Conservation (phyloP, 192 early-diverging fungal genomes). For the Coemansia sp. region DNA sequence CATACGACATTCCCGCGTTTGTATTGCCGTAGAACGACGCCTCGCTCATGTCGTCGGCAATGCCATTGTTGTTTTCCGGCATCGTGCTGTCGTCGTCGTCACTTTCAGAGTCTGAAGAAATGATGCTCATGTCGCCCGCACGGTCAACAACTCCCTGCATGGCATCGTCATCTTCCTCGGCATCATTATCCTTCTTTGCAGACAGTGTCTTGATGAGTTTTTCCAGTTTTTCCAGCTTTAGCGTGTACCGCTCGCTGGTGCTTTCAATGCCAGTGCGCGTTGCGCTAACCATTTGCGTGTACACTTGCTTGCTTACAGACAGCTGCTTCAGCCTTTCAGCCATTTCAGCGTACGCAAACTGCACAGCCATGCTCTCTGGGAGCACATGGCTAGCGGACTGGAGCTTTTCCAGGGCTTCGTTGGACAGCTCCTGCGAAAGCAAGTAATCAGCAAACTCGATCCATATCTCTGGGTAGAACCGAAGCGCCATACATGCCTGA, state of each 20-base stretch:
- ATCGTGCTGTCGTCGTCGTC: constrained; percentile 20
- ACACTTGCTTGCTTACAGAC: constrained; percentile 57
- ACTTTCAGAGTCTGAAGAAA: constrained; percentile 24
- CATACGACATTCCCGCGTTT: constrained; percentile 17
- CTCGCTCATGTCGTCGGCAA: constrained; percentile 52
- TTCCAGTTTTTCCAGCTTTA: constrained; percentile 25
- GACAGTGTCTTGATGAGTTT: constrained; percentile 32
- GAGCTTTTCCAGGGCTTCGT: constrained; percentile 36
- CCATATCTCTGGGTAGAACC: constrained; percentile 92
- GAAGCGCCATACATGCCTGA: constrained; percentile 77
- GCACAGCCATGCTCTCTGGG: constrained; percentile 61
- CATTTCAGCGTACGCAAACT: constrained; percentile 73
- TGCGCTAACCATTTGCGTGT: constrained; percentile 48
- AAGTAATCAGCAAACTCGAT: constrained; percentile 48
- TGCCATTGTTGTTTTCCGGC: constrained; percentile 49
- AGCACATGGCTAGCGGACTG: constrained; percentile 28
- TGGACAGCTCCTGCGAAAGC: constrained; percentile 16
- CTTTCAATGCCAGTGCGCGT: constrained; percentile 24
- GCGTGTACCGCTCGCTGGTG: constrained; percentile 19
- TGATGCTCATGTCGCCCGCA: neutral
- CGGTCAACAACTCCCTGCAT: constrained; percentile 14
- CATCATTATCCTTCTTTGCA: neutral
- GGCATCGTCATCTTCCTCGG: constrained; percentile 3
- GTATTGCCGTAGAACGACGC: constrained; percentile 8
- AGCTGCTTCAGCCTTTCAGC: constrained; percentile 65